Evolutionary conservation across 2,329 filamentous ascomycete genomes (phyloP), one percentile per base, ranked within the genome.

Genomic region (Trichoderma koningii): DNA sequence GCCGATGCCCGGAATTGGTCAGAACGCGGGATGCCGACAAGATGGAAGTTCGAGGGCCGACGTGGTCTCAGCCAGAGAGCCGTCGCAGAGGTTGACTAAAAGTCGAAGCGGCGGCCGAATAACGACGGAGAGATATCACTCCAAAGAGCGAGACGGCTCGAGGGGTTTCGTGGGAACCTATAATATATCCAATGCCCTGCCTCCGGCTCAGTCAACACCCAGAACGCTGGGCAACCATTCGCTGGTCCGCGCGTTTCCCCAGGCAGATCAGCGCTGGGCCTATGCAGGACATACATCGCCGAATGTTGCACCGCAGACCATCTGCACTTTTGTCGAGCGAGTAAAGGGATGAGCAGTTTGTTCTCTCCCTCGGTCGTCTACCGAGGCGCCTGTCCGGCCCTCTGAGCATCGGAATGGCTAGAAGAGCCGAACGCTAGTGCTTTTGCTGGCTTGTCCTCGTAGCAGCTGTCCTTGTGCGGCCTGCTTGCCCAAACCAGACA

Each of bases 401-500:
- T 41, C 15, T 5, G 7, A 51, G 45, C 30, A 38, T 19, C 26
- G 26, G 34, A 44, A 28, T 1, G 19, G 14, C 53, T 15, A 42
- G 21, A 55, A n/a, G 30, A 44, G 9, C 42, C n/a, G 48, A 3
- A 15, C 44, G 10, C 48, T 41, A 44, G 55, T 48, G 44, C 55
- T 59, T n/a, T 14, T 38, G 34, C 34, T 14, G 1, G 3, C 10
- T 5, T 14, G 10, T 38, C 34, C 34, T 14, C 34, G 34, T 38
- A 38, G 34, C 30, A 34, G 7, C 9, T 7, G 34, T 38, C 34
- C 42, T 12, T 21, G 30, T 23, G 41, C 52, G 55, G 44, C 55
- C 44, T 38, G 17, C 47, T 30, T 61, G 26, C 59, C 59, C 59
- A 62, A 62, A 53, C 9, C 48, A 52, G 59, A 52, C 42, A 57